These are phyloP conservation scores for Chytriomyces sp. DNA, from an alignment of 192 early-diverging fungal genomes.

Conservation along the genomic window DNA sequence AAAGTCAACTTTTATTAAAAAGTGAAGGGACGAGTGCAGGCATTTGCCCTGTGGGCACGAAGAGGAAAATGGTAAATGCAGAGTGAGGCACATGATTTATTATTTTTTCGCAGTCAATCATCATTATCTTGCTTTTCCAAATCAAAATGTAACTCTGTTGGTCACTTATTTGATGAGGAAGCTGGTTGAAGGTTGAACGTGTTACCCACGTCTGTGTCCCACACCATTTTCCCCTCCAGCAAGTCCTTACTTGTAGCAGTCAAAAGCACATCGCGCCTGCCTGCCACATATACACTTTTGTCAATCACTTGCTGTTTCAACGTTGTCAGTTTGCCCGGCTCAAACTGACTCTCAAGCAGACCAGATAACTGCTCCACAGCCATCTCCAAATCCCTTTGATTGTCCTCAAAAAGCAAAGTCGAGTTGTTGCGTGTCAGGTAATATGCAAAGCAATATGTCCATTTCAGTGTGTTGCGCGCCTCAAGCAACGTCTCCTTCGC, in stretches of 20 bases:
- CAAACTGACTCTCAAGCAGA: conserved; percentile 84
- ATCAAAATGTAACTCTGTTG: no score
- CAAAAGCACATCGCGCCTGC: conserved; percentile 84
- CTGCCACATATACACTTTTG: conserved; percentile 90
- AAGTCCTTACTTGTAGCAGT: conserved; percentile 90
- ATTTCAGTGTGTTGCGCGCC: conserved; percentile 92
- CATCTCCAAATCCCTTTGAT: conserved; percentile 98
- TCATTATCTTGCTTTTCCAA: neutral
- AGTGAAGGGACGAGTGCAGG: no score
- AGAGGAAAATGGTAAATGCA: no score
- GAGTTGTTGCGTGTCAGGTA: conserved; percentile 85
- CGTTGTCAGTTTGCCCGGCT: conserved; percentile 69
- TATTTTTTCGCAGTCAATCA: neutral
- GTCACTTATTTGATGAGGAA: neutral
- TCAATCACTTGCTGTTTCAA: conserved; percentile 87
- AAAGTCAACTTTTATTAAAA: no score
- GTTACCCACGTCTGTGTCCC: conserved; percentile 4
- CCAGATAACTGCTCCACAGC: conserved; percentile 93
- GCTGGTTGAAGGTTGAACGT: neutral
- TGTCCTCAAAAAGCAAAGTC: conserved; percentile 94
- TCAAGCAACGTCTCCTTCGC: conserved; percentile 88
- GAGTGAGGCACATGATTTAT: no score
- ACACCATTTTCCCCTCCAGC: conserved; percentile 80
- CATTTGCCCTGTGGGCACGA: no score
- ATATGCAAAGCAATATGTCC: conserved; percentile 98